These are phyloP conservation scores for Curvularia sp. DNA, from an alignment of 2,329 filamentous ascomycete species.

Conservation along the genomic window DNA sequence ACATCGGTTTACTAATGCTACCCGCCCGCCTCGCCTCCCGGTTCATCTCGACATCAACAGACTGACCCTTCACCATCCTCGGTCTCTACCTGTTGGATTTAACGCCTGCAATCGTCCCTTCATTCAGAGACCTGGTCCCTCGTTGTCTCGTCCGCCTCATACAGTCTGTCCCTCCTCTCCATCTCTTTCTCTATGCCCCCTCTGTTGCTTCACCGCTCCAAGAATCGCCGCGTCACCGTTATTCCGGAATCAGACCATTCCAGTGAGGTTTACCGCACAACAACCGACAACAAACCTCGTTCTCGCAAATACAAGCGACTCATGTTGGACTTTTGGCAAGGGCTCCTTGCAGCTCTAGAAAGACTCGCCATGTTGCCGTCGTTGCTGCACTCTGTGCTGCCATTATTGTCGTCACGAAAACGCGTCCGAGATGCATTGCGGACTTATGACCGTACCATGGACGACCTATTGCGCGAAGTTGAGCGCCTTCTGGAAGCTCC, in stretches of 20 bases:
- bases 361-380: conserved; percentile 52
- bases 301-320: conserved; percentile 43
- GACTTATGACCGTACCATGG: conserved; percentile 56
- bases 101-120: conserved; percentile 36
- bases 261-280: conserved; percentile 27
- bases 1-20: conserved; percentile 48
- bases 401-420: conserved; percentile 44
- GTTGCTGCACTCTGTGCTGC: conserved; percentile 48
- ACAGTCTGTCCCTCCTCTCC: conserved; percentile 36
- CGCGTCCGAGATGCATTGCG: conserved; percentile 49
- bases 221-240: conserved; percentile 46
- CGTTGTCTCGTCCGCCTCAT: conserved; percentile 32
- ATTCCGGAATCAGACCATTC: conserved; percentile 32
- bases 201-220: conserved; percentile 45
- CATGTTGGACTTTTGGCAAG: conserved; percentile 52
- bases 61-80: conserved; percentile 23
- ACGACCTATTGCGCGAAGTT: conserved; percentile 55
- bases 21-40: conserved; percentile 44
- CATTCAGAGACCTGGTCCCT: conserved; percentile 32
- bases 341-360: conserved; percentile 48
- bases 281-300: conserved; percentile 22
- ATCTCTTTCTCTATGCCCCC: conserved; percentile 44
- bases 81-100: conserved; percentile 30
- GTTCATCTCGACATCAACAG: conserved; percentile 38
- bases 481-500: conserved; percentile 54